Base-by-base conservation (phyloP, 2,329 filamentous ascomycete species). In the Aspergillus costaricaensis region DNA sequence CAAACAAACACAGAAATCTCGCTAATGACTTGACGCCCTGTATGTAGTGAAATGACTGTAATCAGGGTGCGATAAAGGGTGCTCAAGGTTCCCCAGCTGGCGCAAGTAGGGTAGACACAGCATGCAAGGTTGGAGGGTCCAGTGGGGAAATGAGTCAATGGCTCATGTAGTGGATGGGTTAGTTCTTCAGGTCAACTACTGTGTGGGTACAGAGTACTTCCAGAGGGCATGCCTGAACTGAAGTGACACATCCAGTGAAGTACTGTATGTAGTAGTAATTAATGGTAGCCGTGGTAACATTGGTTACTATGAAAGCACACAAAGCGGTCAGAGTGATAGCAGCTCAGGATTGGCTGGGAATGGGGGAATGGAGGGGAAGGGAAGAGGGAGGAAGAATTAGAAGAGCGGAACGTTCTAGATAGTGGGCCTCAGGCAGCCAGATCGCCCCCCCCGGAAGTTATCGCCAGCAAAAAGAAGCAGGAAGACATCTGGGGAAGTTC, bases 361-460 rank as follows among this genome's bases (percentile, higher is more conserved):
- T 5, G 10, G 10, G 30, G 5, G 23, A 27, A 17, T 21, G 21
- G 17, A 49, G 58, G 64, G 66, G 65, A 66, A 65, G 69, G 66
- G 66, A 69, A 25, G 5, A 25, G 27, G 4, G 27, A 30, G 1
- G 9, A 4, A 12, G 9, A 4, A n/a, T n/a, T n/a, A n/a, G n/a
- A 30, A 30, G 27, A 30, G 69, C 68, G 67, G 72, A 74, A 74
- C 65, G 64, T 74, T 74, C 72, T 72, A 73, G 72, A 71, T 67
- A 59, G n/a, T 25, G 4, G 14, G 67, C 65, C 65, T 68, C 48
- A 69, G 41, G 64, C 55, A 62, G 21, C 39, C 36, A 62, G 54
- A 51, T 49, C 56, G 23, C 15, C 47, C 32, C 30, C n/a, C n/a
- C 32, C 32, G 32, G 32, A 36, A 36, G 32, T 36, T 36, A 36